These are phyloP conservation scores for Anethum foeniculum DNA, from an alignment of 140 eudicot genomes.

Conservation along the genomic window DNA sequence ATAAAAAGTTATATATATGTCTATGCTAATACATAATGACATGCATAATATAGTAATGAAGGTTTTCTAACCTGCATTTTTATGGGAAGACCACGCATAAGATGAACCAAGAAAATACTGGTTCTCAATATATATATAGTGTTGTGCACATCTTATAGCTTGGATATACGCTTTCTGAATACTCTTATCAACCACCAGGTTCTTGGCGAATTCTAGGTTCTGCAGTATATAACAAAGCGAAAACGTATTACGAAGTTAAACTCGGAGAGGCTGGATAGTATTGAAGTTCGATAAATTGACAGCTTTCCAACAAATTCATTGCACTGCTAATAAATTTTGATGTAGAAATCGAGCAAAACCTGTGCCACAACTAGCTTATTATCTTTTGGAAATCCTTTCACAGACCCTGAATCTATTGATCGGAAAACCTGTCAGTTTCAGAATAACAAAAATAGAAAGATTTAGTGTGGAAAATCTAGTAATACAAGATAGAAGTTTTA, in stretches of 20 bases:
- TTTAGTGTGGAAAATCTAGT: background rate
- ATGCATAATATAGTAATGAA: constrained; percentile 7
- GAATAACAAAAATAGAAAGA: constrained; percentile 10
- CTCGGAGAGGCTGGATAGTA: background rate
- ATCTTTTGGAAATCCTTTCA: constrained; percentile 80
- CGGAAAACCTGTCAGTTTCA: constrained; percentile 54
- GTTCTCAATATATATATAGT: constrained; percentile 80
- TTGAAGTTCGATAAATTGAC: background rate
- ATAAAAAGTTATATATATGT: background rate
- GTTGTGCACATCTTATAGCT: constrained; percentile 83
- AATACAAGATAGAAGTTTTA: background rate
- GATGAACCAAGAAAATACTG: constrained; percentile 94
- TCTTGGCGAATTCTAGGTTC: constrained; percentile 65
- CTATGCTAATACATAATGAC: background rate
- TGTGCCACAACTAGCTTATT: constrained; percentile 45
- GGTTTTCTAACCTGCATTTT: constrained; percentile 47
- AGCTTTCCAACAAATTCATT: background rate
- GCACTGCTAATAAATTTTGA: background rate
- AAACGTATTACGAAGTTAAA: background rate
- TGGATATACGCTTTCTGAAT: constrained; percentile 76
- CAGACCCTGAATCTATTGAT: constrained; percentile 84
- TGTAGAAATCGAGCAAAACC: constrained; percentile 31
- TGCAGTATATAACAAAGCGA: constrained; percentile 24
- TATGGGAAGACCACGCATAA: constrained; percentile 70
- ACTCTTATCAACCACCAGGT: constrained; percentile 69